Conservation (phyloP, 1,139 yeast genomes). For the Nakaseomyces nivariensis region DNA sequence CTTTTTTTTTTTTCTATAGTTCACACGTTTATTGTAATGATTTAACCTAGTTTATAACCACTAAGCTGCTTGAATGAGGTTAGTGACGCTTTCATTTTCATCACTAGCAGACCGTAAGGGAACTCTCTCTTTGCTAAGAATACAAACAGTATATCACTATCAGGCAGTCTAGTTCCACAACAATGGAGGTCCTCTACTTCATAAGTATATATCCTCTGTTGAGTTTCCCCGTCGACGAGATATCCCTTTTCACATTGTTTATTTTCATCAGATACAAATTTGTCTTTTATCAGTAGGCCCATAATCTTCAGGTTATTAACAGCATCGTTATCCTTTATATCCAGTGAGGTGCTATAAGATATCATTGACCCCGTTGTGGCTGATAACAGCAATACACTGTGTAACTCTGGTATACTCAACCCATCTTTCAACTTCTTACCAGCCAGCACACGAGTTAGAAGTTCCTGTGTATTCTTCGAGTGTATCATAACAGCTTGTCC, state of each 20-base stretch:
- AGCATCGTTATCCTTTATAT: constrained; percentile 11
- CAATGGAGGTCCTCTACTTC: constrained; percentile 27
- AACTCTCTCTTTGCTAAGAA: constrained; percentile 18
- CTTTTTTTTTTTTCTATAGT: not conserved
- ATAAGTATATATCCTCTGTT: constrained; percentile 21
- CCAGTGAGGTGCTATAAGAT: constrained; percentile 16
- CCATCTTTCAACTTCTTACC: not conserved
- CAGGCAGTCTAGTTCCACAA: constrained; percentile 23
- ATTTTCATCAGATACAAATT: constrained; percentile 8
- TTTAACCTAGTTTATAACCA: constrained; percentile 21
- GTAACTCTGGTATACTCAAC: constrained; percentile 13
- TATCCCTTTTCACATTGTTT: not conserved
- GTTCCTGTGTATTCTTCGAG: constrained; percentile 11
- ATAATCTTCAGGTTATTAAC: constrained; percentile 26
- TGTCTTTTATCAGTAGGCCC: constrained; percentile 26
- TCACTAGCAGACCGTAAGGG: constrained; percentile 25
- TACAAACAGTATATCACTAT: constrained; percentile 22
- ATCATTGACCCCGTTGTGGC: constrained; percentile 23
- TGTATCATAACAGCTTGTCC: constrained; percentile 11
- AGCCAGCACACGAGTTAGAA: constrained; percentile 7
- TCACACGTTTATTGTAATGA: not conserved
- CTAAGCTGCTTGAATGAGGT: constrained; percentile 16
- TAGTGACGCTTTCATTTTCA: constrained; percentile 21
- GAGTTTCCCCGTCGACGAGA: not conserved
- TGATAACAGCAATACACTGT: constrained; percentile 21